Evolutionary conservation across 2,329 filamentous ascomycete species (phyloP), one percentile per base, ranked within the genome.

Genomic region (Fusarium beomiforme): DNA sequence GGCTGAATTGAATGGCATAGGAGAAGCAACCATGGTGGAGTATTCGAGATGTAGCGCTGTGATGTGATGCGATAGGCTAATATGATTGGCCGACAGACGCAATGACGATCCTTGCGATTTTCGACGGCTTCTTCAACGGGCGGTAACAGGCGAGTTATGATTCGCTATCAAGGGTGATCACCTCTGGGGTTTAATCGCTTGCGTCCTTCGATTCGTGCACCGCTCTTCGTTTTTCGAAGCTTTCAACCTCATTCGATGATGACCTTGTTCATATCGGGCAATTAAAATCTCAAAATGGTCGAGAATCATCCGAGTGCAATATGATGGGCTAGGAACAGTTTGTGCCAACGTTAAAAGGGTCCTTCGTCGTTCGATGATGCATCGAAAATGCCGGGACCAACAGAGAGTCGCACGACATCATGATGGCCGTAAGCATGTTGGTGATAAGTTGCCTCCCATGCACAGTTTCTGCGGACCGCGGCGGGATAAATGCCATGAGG

Each of bases 51-150:
- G 69, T 65, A 69, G 64, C 62, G 59, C 36, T 64, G 55, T 71
- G 65, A 73, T 71, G 67, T 61, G 55, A 59, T 62, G 54, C 46
- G 33, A 58, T 68, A 59, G 37, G 46, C 50, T 39, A 17, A 34
- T 59, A 47, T 77, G 61, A 77, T 77, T 77, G 60, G 75, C 21
- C 24, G 31, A 61, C 66, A 67, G 69, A 59, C 64, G 59, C 71
- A 42, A 65, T 66, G 71, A 68, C 46, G 58, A 59, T 61, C 64
- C 60, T 71, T 62, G 63, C 44, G 37, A 34, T 62, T 64, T 46
- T 53, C 33, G 50, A 69, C 65, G 49, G 57, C 61, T 62, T 67
- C 39, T 57, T 43, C 26, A 61, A 31, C 69, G 72, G 75, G 75
- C 75, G 75, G 75, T 47, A 77, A 77, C 55, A 77, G 60, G 21